Conservation (phyloP, 2,329 filamentous ascomycete species). For the Hirsutella rhossiliensis region DNA sequence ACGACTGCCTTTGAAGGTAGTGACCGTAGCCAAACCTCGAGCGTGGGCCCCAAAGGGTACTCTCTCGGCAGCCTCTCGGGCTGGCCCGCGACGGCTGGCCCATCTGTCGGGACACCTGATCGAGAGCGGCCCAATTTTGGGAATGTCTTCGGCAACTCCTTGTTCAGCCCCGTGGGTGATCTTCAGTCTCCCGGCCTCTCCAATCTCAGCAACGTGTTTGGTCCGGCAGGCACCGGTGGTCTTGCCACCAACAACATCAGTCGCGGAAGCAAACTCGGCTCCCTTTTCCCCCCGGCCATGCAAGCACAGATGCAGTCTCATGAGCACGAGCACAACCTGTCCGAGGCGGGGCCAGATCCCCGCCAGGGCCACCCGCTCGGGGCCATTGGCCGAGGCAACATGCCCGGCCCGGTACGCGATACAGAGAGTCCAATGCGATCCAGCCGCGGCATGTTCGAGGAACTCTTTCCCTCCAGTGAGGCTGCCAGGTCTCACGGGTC, state of each 20-base stretch:
- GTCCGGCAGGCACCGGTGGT: conserved; percentile 41
- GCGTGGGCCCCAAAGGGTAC: conserved; percentile 68
- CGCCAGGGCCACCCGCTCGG: conserved; percentile 51
- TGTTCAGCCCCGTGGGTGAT: conserved; percentile 68
- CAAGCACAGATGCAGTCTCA: conserved; percentile 77
- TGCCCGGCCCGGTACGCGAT: conserved; percentile 42
- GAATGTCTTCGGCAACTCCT: conserved; percentile 61
- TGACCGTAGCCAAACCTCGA: conserved; percentile 88
- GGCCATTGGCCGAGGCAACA: conserved; percentile 51
- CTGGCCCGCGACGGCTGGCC: conserved; percentile 43
- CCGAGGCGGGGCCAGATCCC: conserved; percentile 46
- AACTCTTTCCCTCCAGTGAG: conserved; percentile 32
- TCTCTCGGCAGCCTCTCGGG: conserved; percentile 50
- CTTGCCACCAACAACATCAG: conserved; percentile 54
- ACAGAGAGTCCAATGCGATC: conserved; percentile 46
- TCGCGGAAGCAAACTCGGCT: conserved; percentile 71
- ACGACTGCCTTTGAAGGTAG: conserved; percentile 52
- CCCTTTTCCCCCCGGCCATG: conserved; percentile 78
- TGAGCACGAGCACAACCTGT: conserved; percentile 50
- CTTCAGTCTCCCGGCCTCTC: conserved; percentile 63
- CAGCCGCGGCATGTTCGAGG: conserved; percentile 43
- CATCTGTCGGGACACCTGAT: conserved; percentile 56
- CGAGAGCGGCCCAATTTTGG: conserved; percentile 45
- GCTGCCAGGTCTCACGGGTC: conserved; percentile 18
- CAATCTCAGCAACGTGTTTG: conserved; percentile 59